Evolutionary conservation across 176 grass and related monocot genomes (phyloP).

Genomic region (Carex myosuroides): DNA sequence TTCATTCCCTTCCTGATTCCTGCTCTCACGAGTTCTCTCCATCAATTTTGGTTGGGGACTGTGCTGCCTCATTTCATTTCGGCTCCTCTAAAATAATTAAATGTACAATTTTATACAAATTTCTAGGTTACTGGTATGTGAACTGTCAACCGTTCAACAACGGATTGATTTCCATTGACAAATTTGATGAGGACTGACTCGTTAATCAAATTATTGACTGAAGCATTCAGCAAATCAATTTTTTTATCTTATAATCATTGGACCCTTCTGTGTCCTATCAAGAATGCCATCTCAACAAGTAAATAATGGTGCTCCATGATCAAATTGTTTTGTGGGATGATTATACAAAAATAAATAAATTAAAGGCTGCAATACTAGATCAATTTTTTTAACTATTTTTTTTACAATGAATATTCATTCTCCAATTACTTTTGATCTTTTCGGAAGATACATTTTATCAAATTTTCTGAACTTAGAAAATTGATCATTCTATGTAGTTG

Average conservation of each 20-base stretch:
- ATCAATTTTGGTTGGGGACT: background rate
- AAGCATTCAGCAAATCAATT: background rate
- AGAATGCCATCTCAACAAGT: background rate
- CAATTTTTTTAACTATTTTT: too few species aligned
- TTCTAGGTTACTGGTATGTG: too few species aligned
- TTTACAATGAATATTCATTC: too few species aligned
- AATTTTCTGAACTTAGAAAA: too few species aligned
- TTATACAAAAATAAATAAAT: background rate
- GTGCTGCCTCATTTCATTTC: background rate
- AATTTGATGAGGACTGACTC: too few species aligned
- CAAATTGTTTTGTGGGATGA: background rate
- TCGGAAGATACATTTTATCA: too few species aligned
- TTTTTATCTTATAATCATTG: background rate
- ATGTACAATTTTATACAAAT: background rate
- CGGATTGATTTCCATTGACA: too few species aligned
- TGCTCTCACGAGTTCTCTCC: constrained; percentile 16
- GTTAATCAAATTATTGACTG: background rate
- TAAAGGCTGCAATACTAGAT: background rate
- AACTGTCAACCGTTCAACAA: too few species aligned
- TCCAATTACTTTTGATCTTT: too few species aligned
- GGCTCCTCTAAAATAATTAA: background rate
- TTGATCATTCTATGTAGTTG: too few species aligned
- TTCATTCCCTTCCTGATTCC: background rate
- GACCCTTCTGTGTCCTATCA: background rate
- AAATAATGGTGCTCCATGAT: background rate